These are phyloP conservation scores for Aspergillus bridgeri DNA, from an alignment of 495 filamentous ascomycete genomes.

Conservation along the genomic window DNA sequence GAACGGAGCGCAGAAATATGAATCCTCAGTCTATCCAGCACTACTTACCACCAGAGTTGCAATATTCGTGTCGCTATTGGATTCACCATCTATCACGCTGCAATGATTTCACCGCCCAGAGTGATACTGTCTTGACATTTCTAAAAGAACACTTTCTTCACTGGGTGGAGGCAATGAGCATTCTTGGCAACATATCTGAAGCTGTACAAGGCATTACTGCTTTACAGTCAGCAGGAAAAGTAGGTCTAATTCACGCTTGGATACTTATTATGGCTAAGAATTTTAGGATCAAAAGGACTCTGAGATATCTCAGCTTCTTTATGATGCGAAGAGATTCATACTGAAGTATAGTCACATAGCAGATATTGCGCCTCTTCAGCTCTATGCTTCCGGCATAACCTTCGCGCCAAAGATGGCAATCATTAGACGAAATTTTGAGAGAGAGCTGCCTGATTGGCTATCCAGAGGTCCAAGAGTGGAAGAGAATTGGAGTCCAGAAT, in stretches of 20 bases:
- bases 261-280: constrained; percentile 7
- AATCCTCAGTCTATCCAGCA: constrained; percentile 12
- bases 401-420: too few relatives aligned
- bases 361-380: too few relatives aligned
- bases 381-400: too few relatives aligned
- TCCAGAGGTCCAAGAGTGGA: too few relatives aligned
- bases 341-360: too few relatives aligned
- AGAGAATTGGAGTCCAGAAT: too few relatives aligned
- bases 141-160: neutral
- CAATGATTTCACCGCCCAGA: neutral
- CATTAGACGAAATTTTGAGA: too few relatives aligned
- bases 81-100: neutral
- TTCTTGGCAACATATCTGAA: neutral
- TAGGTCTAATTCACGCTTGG: constrained; percentile 15
- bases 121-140: neutral
- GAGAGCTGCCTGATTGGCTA: too few relatives aligned
- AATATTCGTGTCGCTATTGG: constrained; percentile 43
- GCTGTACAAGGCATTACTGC: neutral
- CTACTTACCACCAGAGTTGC: constrained; percentile 23
- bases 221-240: neutral
- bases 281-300: constrained; percentile 14
- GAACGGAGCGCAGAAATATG: constrained; percentile 20
- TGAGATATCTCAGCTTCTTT: constrained; percentile 18
- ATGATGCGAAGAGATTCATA: constrained; percentile 34
- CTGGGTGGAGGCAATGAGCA: constrained; percentile 1